phyloP scores from a whole-genome alignment of 257 asterid species.

The Coffea eugenioides region DNA sequence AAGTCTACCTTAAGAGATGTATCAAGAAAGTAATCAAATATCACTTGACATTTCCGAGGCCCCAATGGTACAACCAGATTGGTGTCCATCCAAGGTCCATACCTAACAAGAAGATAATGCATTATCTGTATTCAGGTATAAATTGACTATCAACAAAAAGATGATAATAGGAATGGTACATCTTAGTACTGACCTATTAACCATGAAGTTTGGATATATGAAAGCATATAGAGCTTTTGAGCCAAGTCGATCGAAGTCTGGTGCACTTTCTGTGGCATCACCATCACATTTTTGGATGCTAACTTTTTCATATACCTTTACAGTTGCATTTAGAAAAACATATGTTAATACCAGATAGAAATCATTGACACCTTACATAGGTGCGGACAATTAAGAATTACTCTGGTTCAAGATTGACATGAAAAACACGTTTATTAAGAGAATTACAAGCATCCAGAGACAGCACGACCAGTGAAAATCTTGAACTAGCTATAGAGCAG shows the following conservation, averaged over 20 bases:
- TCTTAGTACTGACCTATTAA: conserved; percentile 59
- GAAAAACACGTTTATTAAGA: neutral
- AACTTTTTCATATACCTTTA: conserved; percentile 71
- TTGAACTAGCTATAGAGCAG: neutral
- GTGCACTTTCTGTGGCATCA: conserved; percentile 25
- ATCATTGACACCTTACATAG: neutral
- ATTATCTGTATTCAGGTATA: neutral
- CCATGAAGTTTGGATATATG: conserved; percentile 88
- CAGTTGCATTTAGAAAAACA: neutral
- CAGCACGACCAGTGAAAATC: neutral
- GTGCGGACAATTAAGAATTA: neutral
- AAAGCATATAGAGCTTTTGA: conserved; percentile 70
- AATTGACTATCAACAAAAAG: neutral
- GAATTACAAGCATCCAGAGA: neutral
- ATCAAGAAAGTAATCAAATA: conserved; percentile 83
- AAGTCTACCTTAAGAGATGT: conserved; percentile 54
- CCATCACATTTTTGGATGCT: conserved; percentile 76
- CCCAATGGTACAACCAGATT: conserved; percentile 79
- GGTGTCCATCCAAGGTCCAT: conserved; percentile 98
- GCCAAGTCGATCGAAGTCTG: conserved; percentile 62
- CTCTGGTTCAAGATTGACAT: neutral
- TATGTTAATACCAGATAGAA: conserved; percentile 4
- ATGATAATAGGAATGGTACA: neutral
- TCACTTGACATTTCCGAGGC: conserved; percentile 71
- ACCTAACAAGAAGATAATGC: conserved; percentile 38